phyloP scores from a whole-genome alignment of 2,329 filamentous ascomycete species.

The Monilinia fructicola region DNA sequence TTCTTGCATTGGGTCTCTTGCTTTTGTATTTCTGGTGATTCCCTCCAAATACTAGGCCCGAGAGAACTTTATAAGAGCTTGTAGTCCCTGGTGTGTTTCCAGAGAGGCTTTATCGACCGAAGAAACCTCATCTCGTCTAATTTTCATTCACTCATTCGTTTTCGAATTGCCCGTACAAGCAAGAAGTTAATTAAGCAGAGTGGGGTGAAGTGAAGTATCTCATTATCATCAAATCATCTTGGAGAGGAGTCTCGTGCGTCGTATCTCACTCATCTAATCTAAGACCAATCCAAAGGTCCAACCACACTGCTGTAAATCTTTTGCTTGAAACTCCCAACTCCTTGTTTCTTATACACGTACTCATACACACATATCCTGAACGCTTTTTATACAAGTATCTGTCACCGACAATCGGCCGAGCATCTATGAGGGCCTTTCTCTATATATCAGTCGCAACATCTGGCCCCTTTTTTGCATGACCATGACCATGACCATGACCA shows the following conservation, averaged over 20 bases:
- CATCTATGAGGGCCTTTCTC: not conserved
- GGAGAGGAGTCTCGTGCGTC: not conserved
- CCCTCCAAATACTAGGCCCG: too few relatives aligned
- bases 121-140: too few relatives aligned
- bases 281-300: not conserved
- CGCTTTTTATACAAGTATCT: not conserved
- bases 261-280: slow-evolving; percentile 1
- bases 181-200: not conserved
- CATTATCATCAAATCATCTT: slow-evolving; percentile 7
- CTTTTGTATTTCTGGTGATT: too few relatives aligned
- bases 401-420: not conserved
- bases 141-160: too few relatives aligned
- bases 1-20: too few relatives aligned
- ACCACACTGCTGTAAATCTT: not conserved
- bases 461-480: not conserved
- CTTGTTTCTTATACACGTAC: slow-evolving; percentile 1
- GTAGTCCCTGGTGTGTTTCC: too few relatives aligned
- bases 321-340: slow-evolving; percentile 2
- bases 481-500: not conserved
- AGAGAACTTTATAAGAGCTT: too few relatives aligned
- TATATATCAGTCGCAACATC: not conserved
- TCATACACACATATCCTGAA: slow-evolving; percentile 16
- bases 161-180: too few relatives aligned
- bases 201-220: not conserved
- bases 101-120: too few relatives aligned